A percentile compares a stretch with the other conserved stretches of the same genome.
Evolutionary conservation across 306 rosid species (phyloP).

Genomic region (Pachyrhizus erosus): DNA sequence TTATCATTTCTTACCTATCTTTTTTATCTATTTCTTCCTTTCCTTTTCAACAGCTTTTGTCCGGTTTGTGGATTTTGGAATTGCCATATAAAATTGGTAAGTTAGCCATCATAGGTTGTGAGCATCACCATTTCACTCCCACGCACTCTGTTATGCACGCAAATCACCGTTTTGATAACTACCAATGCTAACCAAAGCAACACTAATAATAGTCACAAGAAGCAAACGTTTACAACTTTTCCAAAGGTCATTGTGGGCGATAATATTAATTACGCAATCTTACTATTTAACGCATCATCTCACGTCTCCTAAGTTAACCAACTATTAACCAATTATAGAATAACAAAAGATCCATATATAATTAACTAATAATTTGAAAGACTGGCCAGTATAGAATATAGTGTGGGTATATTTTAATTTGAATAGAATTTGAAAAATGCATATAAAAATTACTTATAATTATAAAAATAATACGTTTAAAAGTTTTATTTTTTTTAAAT

Average conservation of each 20-base stretch:
- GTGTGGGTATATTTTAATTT: neutral
- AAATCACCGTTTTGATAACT: too few relatives aligned
- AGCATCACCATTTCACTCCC: neutral
- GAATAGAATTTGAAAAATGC: neutral
- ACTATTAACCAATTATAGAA: neutral
- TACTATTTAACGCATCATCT: neutral
- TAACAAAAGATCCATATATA: neutral
- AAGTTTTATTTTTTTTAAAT: too few relatives aligned
- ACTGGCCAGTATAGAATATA: neutral
- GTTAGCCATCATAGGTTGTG: constrained; percentile 20
- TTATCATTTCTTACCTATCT: constrained; percentile 33
- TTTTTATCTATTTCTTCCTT: constrained; percentile 1
- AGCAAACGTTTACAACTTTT: neutral
- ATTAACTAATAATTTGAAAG: too few relatives aligned
- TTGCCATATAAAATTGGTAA: constrained; percentile 37
- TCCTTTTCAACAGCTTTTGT: constrained; percentile 48
- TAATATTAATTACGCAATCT: neutral
- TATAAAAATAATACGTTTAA: too few relatives aligned
- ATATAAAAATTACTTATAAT: neutral
- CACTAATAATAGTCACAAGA: neutral
- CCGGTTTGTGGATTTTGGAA: constrained; percentile 39
- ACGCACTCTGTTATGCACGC: neutral
- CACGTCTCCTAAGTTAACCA: neutral
- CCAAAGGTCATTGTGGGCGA: neutral
- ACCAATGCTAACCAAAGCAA: neutral